Base-by-base conservation (phyloP, 2,329 filamentous ascomycete genomes). In the Myriosclerotinia duriaeana region DNA sequence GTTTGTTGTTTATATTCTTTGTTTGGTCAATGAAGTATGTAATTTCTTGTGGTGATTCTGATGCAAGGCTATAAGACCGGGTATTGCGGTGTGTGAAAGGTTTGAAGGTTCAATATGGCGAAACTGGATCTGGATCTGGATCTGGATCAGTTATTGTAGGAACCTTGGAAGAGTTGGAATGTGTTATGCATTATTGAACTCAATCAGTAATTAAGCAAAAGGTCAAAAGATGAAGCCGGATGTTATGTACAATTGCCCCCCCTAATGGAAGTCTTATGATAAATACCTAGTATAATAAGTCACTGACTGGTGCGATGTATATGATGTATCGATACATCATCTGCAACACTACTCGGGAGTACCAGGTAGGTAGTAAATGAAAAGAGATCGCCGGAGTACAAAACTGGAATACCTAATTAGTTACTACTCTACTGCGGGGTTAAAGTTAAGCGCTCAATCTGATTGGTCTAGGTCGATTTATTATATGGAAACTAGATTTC, bases 401-500 rank as follows among this genome's bases (percentile, higher is more conserved):
- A 56, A 42, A 56, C 53, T 55, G 22, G 17, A 48, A 48, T 22
- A 42, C 40, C 9, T 14, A 6, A 6, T n/a, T n/a, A 3, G 14
- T n/a, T 58, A n/a, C n/a, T n/a, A n/a, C n/a, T n/a, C n/a, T n/a
- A n/a, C n/a, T n/a, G 55, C 55, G 55, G 56, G 56, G 56, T 36
- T 22, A 15, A 30, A 36, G 30, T 46, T 40, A 59, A 34, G 20
- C 40, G 8, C 30, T 46, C 5, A 15, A 36, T 46, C 11, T 46
- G 55, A 48, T 59, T 59, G 55, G 55, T 22, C 42, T 34, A 46
- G 42, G 17, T 59, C 12, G 42, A 34, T 14, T n/a, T 36, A 2
- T 17, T 46, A 30, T 8, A 22, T 59, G 42, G 55, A 46, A 59
- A 46, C 55, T 59, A 59, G 55, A 15, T 59, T 59, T 59, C 26